phyloP scores from a whole-genome alignment of 2,329 filamentous ascomycete species.

The Aureobasidium sp. region DNA sequence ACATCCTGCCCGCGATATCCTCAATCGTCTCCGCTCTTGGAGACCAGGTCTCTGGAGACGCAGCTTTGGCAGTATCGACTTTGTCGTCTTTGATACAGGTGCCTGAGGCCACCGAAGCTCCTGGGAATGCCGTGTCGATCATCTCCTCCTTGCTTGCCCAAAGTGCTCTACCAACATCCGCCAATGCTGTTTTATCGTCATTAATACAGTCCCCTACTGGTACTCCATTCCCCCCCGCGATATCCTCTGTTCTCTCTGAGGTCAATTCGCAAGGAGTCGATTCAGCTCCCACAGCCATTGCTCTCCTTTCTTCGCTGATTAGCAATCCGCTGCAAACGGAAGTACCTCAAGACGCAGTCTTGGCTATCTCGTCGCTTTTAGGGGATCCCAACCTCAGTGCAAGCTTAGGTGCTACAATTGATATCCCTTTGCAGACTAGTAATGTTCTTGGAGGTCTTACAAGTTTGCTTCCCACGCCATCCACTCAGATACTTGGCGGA shows the following conservation, averaged over 20 bases:
- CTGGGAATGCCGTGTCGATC: not conserved
- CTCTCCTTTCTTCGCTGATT: not conserved
- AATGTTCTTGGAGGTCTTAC: not conserved
- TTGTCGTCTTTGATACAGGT: not conserved
- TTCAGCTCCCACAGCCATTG: not conserved
- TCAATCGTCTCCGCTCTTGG: not conserved
- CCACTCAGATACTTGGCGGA: not conserved
- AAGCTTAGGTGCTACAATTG: not conserved
- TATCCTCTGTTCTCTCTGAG: not conserved
- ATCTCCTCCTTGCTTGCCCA: not conserved
- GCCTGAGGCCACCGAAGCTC: not conserved
- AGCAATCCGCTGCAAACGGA: not conserved
- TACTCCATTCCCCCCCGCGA: not conserved
- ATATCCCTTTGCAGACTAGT: not conserved
- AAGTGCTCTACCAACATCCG: not conserved
- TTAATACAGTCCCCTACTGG: not conserved
- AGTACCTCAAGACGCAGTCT: not conserved
- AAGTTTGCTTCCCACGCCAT: not conserved
- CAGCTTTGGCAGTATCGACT: not conserved
- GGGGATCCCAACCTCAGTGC: not conserved
- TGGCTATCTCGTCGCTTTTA: not conserved
- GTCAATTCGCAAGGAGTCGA: not conserved
- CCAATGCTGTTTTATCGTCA: not conserved
- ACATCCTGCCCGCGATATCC: not conserved
- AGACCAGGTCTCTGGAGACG: not conserved